phyloP scores from a whole-genome alignment of 2,329 filamentous ascomycete species.

The Albophoma yamanashiensis region DNA sequence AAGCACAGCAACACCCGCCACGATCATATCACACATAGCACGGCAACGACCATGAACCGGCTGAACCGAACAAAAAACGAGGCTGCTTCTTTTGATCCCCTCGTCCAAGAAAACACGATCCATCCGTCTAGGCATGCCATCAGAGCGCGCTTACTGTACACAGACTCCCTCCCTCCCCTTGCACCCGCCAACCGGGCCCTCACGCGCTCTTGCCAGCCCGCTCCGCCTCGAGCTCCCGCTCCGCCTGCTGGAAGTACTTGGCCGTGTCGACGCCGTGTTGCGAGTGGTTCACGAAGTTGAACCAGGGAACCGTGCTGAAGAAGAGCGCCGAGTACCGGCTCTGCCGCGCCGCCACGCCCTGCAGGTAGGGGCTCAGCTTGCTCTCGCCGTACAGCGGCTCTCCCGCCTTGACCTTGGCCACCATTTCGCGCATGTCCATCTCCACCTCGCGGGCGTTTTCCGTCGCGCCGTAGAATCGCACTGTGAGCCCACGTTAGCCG shows the following conservation, averaged over 20 bases:
- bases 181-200: slow-evolving; percentile 1
- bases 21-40: not conserved
- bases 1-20: not conserved
- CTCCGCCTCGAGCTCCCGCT: slow-evolving; percentile 85
- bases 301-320: slow-evolving; percentile 81
- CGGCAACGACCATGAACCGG: not conserved
- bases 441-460: slow-evolving; percentile 89
- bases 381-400: slow-evolving; percentile 81
- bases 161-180: slow-evolving; percentile 2
- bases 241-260: slow-evolving; percentile 95
- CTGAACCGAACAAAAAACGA: not conserved
- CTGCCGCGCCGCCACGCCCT: slow-evolving; percentile 86
- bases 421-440: slow-evolving; percentile 98
- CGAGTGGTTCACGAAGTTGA: slow-evolving; percentile 96
- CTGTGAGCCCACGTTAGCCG: slow-evolving; percentile 31
- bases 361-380: slow-evolving; percentile 73
- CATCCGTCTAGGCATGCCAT: slow-evolving; percentile 9
- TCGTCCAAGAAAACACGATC: not conserved
- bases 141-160: slow-evolving; percentile 14
- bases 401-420: slow-evolving; percentile 86
- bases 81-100: not conserved
- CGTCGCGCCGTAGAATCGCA: slow-evolving; percentile 89
- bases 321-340: slow-evolving; percentile 84
- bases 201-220: slow-evolving; percentile 2
- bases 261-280: slow-evolving; percentile 95